Base-by-base conservation (phyloP, 169 alveolate genomes). In the Eimeria praecox region DNA sequence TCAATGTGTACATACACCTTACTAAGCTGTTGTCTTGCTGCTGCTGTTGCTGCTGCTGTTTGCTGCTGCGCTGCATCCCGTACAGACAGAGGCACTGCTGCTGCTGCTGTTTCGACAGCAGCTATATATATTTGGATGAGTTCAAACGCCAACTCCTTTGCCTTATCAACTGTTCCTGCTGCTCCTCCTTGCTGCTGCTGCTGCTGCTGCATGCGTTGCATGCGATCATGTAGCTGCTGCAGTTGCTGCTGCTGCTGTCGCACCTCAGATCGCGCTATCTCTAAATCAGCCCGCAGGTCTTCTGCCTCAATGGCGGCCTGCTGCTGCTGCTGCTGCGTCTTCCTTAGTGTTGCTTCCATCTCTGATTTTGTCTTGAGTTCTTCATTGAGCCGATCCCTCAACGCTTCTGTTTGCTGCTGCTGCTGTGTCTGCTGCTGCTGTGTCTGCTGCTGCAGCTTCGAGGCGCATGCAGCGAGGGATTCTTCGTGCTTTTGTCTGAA, bases 51-150 rank as follows among this genome's bases (percentile, higher is more conserved):
- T 38, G 88, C 64, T 38, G 88, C 88, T 78, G 88, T 46, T 38
- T 78, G 88, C 88, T 78, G 88, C 88, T 78, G 88, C 66, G 62
- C 88, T 78, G 88, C 88, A 38, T 78, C 66, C 64, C 88, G 20
- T 64, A 78, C 56, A 44, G 64, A 40, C 38, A 78, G 88, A 9
- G 88, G 88, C 8, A 78, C 64, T 20, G 88, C 56, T 18, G 88
- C 35, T 18, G 44, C 88, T 24, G 64, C 64, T n/a, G 44, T 27
- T 44, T 78, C 88, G 44, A 78, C n/a, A 12, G 64, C 88, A 78
- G 62, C 88, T 18, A 38, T 27, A 30, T 78, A 78, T 20, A 78
- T 78, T 38, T 78, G 88, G 30, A 59, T 64, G 18, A 78, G 6
- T 14, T 78, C 88, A 5, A 54, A 42, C 12, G 33, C 18, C 20